A percentile compares a stretch with the other conserved stretches of the same genome.
These are phyloP conservation scores for Nakazawaea holstii DNA, from an alignment of 805 yeast genomes.

Conservation along the genomic window DNA sequence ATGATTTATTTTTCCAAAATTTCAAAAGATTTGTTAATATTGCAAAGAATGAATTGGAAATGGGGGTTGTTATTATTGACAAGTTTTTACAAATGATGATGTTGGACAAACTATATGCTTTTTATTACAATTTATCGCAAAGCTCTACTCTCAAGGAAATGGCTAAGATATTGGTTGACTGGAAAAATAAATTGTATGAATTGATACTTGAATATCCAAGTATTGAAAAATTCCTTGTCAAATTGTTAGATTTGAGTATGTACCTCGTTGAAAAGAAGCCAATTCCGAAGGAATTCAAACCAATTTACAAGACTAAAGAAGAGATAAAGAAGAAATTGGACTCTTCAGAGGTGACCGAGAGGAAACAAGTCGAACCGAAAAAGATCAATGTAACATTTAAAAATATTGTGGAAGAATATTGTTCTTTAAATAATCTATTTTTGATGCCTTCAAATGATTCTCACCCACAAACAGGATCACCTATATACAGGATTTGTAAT, in stretches of 20 bases:
- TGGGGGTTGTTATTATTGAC: neutral
- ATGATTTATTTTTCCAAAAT: neutral
- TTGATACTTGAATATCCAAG: neutral
- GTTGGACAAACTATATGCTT: neutral
- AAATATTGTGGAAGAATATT: slow-evolving; percentile 61
- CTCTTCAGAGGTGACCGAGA: neutral
- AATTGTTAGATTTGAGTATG: slow-evolving; percentile 2
- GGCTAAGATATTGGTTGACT: neutral
- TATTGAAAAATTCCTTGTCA: slow-evolving; percentile 2
- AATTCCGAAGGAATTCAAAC: neutral
- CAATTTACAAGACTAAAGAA: neutral
- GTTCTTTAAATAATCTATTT: slow-evolving; percentile 43
- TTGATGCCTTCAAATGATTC: slow-evolving; percentile 29
- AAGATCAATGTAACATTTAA: slow-evolving; percentile 41
- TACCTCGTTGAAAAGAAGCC: neutral
- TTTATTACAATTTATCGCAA: neutral
- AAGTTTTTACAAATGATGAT: neutral
- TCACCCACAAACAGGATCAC: slow-evolving; percentile 33
- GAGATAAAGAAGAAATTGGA: neutral
- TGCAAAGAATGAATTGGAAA: neutral
- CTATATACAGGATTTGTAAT: slow-evolving; percentile 35
- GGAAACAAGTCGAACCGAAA: slow-evolving; percentile 12
- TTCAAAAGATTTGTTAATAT: slow-evolving; percentile 1
- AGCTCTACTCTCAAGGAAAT: neutral
- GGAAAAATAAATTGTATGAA: slow-evolving; percentile 5